phyloP scores from a whole-genome alignment of 805 yeast species.

The Wickerhamomyces sydowiorum region DNA sequence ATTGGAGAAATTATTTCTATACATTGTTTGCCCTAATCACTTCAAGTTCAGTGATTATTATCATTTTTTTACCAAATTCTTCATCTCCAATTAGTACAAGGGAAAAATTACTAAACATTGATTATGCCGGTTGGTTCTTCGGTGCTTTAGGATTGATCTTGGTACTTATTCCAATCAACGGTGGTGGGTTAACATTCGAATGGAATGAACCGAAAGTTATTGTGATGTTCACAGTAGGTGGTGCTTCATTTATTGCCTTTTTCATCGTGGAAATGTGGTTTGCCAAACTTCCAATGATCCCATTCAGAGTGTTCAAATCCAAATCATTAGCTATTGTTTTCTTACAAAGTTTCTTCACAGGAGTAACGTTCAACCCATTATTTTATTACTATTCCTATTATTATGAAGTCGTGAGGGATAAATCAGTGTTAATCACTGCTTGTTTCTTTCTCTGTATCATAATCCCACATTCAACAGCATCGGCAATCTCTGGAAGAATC shows the following conservation, averaged over 20 bases:
- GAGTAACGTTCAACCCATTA: conserved; percentile 41
- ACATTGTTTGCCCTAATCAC: conserved; percentile 34
- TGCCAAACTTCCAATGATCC: conserved; percentile 49
- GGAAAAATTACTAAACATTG: background rate
- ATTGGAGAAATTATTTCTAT: conserved; percentile 35
- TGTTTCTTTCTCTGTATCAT: conserved; percentile 13
- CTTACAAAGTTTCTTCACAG: conserved; percentile 40
- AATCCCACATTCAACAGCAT: conserved; percentile 7
- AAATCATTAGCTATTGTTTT: conserved; percentile 31
- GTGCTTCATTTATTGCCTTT: conserved; percentile 34
- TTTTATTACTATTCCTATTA: conserved; percentile 44
- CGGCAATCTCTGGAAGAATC: conserved; percentile 12
- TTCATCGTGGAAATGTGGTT: conserved; percentile 38
- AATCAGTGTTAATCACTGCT: conserved; percentile 10
- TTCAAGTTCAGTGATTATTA: conserved; percentile 38
- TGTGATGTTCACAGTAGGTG: conserved; percentile 37
- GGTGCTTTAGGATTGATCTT: conserved; percentile 43
- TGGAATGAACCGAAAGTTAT: conserved; percentile 48
- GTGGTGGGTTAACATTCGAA: conserved; percentile 53
- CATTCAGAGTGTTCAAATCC: conserved; percentile 37
- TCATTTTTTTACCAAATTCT: conserved; percentile 13
- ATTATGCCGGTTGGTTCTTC: background rate
- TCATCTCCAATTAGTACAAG: background rate
- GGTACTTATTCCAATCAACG: conserved; percentile 46
- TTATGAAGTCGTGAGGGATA: conserved; percentile 14